A percentile compares a stretch with the other conserved stretches of the same genome.
Conservation (phyloP, 352 stramenopile genomes). For the Phytopythium oedochilum region DNA sequence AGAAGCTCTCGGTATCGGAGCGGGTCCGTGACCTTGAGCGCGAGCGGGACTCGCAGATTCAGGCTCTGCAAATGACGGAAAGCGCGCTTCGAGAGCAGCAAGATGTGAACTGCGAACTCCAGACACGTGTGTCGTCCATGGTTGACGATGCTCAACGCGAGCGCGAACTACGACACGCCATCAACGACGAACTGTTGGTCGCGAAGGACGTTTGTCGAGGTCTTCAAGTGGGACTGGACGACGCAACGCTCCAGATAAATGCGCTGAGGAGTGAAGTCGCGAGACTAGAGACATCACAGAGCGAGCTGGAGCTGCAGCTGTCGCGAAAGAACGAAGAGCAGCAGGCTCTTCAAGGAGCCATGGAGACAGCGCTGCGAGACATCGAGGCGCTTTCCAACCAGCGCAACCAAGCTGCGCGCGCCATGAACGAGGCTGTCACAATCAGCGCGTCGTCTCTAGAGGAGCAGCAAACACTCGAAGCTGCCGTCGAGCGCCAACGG, state of each 20-base stretch:
- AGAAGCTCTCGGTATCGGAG: slow-evolving; percentile 35
- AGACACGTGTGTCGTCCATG: slow-evolving; percentile 27
- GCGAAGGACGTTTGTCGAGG: slow-evolving; percentile 45
- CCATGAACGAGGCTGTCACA: slow-evolving; percentile 82
- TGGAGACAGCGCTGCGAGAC: slow-evolving; percentile 66
- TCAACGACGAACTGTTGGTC: slow-evolving; percentile 48
- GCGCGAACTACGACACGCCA: slow-evolving; percentile 19
- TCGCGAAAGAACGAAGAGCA: slow-evolving; percentile 46
- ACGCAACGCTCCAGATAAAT: slow-evolving; percentile 17
- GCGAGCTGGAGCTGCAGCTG: slow-evolving; percentile 33
- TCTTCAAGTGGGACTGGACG: slow-evolving; percentile 37
- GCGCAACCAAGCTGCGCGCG: slow-evolving; percentile 70
- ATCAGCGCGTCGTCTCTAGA: slow-evolving; percentile 78
- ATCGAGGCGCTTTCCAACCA: slow-evolving; percentile 58
- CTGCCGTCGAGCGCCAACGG: slow-evolving; percentile 52
- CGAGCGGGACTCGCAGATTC: slow-evolving; percentile 22
- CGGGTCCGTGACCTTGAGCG: slow-evolving; percentile 24
- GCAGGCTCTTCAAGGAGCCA: slow-evolving; percentile 40
- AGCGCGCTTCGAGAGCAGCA: slow-evolving; percentile 29
- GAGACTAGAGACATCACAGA: slow-evolving; percentile 19
- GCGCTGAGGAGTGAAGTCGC: slow-evolving; percentile 16
- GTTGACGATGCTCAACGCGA: slow-evolving; percentile 28
- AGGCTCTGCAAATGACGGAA: slow-evolving; percentile 23
- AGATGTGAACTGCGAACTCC: slow-evolving; percentile 22
- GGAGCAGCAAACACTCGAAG: slow-evolving; percentile 66